phyloP scores from a whole-genome alignment of 2,329 filamentous ascomycete species.

The Cladosporium sp. region DNA sequence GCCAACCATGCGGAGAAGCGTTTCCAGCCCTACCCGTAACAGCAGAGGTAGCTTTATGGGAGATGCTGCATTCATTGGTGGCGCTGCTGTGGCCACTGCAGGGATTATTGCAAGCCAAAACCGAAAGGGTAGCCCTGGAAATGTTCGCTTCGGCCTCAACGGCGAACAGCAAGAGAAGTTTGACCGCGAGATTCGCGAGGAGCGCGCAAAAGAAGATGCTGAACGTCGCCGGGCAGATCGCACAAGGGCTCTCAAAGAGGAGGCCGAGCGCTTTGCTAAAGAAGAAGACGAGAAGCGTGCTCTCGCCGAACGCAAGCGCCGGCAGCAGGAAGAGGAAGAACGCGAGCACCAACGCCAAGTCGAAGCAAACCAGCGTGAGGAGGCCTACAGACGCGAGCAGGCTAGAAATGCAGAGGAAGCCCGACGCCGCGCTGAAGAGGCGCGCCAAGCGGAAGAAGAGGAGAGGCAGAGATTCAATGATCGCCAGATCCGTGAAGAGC shows the following conservation, averaged over 20 bases:
- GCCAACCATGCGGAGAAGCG: constrained; percentile 43
- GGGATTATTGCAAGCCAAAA: constrained; percentile 35
- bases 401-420: constrained; percentile 25
- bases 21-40: constrained; percentile 34
- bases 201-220: constrained; percentile 30
- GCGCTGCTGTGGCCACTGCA: constrained; percentile 41
- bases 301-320: constrained; percentile 10
- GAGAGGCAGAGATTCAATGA: constrained; percentile 16
- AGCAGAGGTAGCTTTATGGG: constrained; percentile 29
- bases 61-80: constrained; percentile 47
- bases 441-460: constrained; percentile 17
- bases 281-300: constrained; percentile 24
- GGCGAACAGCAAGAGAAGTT: constrained; percentile 57
- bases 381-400: constrained; percentile 34
- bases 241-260: constrained; percentile 37
- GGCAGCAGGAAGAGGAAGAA: constrained; percentile 10
- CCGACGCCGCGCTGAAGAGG: constrained; percentile 17
- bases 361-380: constrained; percentile 27
- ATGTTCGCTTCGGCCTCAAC: constrained; percentile 59
- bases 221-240: constrained; percentile 35
- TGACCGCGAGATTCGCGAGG: constrained; percentile 31
- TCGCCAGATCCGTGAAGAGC: constrained; percentile 20
- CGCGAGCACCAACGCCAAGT: constrained; percentile 8
- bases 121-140: constrained; percentile 39
- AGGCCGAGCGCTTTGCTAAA: constrained; percentile 32